Evolutionary conservation across 2,329 filamentous ascomycete species (phyloP).

Genomic region (Beauveria asiatica): DNA sequence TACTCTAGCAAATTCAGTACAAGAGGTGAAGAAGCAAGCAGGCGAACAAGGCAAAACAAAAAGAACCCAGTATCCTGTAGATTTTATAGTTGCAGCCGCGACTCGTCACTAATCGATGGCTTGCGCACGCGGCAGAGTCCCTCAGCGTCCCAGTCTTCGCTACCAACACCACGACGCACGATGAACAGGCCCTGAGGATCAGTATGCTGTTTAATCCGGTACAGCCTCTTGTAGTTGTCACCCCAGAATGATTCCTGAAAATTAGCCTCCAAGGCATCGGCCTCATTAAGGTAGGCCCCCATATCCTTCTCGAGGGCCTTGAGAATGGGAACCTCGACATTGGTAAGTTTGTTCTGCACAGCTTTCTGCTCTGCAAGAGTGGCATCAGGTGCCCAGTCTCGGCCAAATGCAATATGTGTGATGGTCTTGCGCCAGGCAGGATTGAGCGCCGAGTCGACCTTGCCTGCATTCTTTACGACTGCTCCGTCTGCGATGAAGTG

Average conservation of each 20-base stretch:
- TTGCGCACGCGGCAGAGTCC: slow-evolving; percentile 4
- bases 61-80: not conserved
- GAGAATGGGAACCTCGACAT: slow-evolving; percentile 18
- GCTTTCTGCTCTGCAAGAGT: slow-evolving; percentile 19
- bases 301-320: slow-evolving; percentile 18
- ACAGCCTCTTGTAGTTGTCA: slow-evolving; percentile 25
- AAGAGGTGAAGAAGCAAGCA: too few relatives aligned
- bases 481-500: slow-evolving; percentile 14
- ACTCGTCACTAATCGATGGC: not conserved
- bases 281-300: slow-evolving; percentile 24
- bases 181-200: slow-evolving; percentile 29
- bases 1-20: too few relatives aligned
- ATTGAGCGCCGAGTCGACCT: slow-evolving; percentile 28
- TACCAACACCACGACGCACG: slow-evolving; percentile 28
- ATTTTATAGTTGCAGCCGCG: not conserved
- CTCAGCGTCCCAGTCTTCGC: slow-evolving; percentile 26
- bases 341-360: slow-evolving; percentile 20
- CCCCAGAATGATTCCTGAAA: slow-evolving; percentile 30
- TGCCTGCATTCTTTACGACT: slow-evolving; percentile 14
- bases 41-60: too few relatives aligned
- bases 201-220: slow-evolving; percentile 25
- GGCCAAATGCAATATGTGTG: slow-evolving; percentile 24
- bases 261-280: slow-evolving; percentile 27
- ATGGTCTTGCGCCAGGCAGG: slow-evolving; percentile 32
- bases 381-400: slow-evolving; percentile 19